Evolutionary conservation across 129 eudicot genomes (phyloP).

Genomic region (Pulicaria dysenterica): DNA sequence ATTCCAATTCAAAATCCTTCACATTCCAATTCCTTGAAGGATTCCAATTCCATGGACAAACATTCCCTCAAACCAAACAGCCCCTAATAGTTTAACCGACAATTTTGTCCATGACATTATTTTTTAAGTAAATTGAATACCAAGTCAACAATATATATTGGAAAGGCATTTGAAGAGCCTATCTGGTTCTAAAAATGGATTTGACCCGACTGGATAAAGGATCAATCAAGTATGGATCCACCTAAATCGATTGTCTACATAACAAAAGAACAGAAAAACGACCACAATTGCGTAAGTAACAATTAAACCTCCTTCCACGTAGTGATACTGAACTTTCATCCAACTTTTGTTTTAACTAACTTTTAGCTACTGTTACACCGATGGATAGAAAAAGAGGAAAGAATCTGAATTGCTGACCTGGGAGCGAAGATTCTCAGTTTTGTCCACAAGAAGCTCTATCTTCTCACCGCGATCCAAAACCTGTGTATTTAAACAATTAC

Average conservation of each 20-base stretch:
- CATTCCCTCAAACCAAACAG: no score
- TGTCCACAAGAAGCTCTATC: conserved; percentile 84
- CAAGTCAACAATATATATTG: no score
- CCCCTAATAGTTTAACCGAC: no score
- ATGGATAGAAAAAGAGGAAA: not conserved
- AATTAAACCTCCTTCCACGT: no score
- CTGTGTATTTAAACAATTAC: conserved; percentile 34
- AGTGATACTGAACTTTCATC: not conserved
- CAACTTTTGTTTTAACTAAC: not conserved
- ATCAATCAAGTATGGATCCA: not conserved
- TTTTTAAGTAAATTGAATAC: no score
- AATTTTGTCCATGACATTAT: no score
- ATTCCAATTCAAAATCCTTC: no score
- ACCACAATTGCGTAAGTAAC: not conserved
- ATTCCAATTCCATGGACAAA: no score
- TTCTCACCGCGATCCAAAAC: conserved; percentile 93
- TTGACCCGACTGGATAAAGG: not conserved
- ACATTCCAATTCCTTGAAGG: no score
- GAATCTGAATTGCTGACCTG: conserved; percentile 49
- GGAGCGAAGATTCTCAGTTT: conserved; percentile 79
- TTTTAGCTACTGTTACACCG: not conserved
- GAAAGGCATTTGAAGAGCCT: not conserved
- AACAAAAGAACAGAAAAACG: not conserved
- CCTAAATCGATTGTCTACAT: not conserved
- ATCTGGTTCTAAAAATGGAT: not conserved